Evolutionary conservation across 129 eudicot genomes (phyloP).

Genomic region (Erigeron canadensis): DNA sequence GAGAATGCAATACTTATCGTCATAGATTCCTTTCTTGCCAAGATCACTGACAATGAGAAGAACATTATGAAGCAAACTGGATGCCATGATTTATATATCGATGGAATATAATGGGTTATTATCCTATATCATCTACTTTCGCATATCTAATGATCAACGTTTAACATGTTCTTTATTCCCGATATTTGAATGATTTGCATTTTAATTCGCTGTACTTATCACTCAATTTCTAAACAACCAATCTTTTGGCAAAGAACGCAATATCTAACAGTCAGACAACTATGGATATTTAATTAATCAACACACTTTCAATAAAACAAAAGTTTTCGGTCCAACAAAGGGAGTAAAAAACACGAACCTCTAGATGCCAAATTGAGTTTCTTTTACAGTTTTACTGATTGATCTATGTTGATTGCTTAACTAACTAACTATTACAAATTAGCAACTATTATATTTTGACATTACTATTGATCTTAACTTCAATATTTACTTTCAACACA

Average conservation of each 20-base stretch:
- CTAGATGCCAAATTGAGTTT: neutral
- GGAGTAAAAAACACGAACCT: neutral
- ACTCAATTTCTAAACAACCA: neutral
- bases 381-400: neutral
- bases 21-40: constrained; percentile 30
- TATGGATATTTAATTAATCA: neutral
- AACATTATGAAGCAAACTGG: constrained; percentile 7
- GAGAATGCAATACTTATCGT: constrained; percentile 34
- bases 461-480: too few species aligned
- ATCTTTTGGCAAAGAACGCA: neutral
- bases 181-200: neutral
- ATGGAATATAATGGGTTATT: neutral
- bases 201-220: neutral
- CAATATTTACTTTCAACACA: neutral
- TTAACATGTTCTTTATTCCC: neutral
- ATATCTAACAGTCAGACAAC: neutral
- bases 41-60: constrained; percentile 42
- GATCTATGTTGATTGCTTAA: neutral
- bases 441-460: too few species aligned
- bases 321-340: neutral
- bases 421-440: too few species aligned
- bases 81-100: constrained; percentile 16
- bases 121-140: neutral
- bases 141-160: too few species aligned
- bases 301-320: neutral